Percentiles rank a stretch among this genome's conserved stretches.
Conservation (phyloP, 2,329 filamentous ascomycete genomes). For the Penicillium capsulatum region DNA sequence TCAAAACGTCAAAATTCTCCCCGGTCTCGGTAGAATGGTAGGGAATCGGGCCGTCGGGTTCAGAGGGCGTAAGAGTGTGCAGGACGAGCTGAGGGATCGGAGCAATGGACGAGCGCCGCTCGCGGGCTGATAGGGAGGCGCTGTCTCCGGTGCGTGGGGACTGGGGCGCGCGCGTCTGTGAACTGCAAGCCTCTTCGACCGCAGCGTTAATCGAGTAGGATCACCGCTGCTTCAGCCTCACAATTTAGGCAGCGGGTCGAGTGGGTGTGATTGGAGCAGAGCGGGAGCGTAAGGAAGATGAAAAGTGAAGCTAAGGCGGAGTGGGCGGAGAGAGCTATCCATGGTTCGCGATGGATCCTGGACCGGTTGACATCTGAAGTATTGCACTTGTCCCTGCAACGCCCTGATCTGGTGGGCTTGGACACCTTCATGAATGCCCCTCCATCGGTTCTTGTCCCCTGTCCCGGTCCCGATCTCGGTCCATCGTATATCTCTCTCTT, state of each 20-base stretch:
- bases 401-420: too few relatives aligned
- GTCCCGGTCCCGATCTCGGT: too few relatives aligned
- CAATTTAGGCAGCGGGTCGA: constrained; percentile 34
- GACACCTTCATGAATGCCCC: too few relatives aligned
- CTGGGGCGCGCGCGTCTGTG: constrained; percentile 13
- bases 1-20: constrained; percentile 12
- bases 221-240: constrained; percentile 35
- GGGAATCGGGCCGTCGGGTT: constrained; percentile 21
- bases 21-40: constrained; percentile 7
- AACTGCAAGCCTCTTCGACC: constrained; percentile 10
- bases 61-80: constrained; percentile 18
- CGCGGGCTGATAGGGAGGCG: constrained; percentile 18
- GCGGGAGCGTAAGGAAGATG: constrained; percentile 4
- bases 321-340: constrained; percentile 19
- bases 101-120: constrained; percentile 13
- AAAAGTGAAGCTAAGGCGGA: constrained; percentile 19
- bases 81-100: constrained; percentile 13
- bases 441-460: too few relatives aligned
- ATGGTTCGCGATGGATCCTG: constrained; percentile 31
- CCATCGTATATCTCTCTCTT: too few relatives aligned
- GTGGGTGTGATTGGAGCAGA: constrained; percentile 8
- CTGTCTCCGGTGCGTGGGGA: constrained; percentile 9
- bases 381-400: too few relatives aligned
- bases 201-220: constrained; percentile 12
- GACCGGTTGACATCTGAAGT: too few relatives aligned